Base-by-base conservation (phyloP, 805 yeast species). In the Yamadazyma kitorensis region DNA sequence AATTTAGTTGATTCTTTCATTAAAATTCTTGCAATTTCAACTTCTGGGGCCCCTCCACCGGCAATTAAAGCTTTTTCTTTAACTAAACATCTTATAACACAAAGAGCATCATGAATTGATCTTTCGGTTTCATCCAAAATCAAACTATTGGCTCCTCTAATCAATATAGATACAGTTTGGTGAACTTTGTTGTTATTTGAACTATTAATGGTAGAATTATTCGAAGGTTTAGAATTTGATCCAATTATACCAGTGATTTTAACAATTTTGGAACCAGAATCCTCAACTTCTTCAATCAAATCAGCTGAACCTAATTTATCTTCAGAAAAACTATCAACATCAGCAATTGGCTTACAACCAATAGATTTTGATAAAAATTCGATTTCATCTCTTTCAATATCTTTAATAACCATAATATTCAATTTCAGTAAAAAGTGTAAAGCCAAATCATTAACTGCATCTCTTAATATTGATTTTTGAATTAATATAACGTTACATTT, bases 1-100 rank as follows among this genome's bases (percentile, higher is more conserved):
- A 83, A 69, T 34, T 76, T 66, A 44, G 79, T 72, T 19, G 94
- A 73, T 58, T 87, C 95, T 47, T 77, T 79, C 48, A 75, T 67
- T 46, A 88, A 64, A 10, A 76, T 75, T 44, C 91, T 77, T 8
- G 96, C 78, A 6, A 86, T 81, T 68, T 89, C 96, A 45, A 88
- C 79, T 64, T 88, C 97, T 29, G 98, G 95, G 5, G 98, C 98
- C 51, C 98, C 98, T 44, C 98, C 99, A 51, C 99, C 99, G 10
- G 98, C 96, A 64, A 93, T 88, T 55, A 85, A 68, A 1, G 89
- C 95, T 54, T 76, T 82, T 57, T 86, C 87, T 55, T 87, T 86
- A 17, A 88, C 95, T 36, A 87, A 70, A 64, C 96, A 84, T 57
- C 95, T 68, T 43, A 83, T 72, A 36, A 91, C 98, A 74, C 99